Evolutionary conservation across 2,329 filamentous ascomycete genomes (phyloP), one percentile per base, ranked within the genome.

Genomic region (Hyphodiscus sp.): DNA sequence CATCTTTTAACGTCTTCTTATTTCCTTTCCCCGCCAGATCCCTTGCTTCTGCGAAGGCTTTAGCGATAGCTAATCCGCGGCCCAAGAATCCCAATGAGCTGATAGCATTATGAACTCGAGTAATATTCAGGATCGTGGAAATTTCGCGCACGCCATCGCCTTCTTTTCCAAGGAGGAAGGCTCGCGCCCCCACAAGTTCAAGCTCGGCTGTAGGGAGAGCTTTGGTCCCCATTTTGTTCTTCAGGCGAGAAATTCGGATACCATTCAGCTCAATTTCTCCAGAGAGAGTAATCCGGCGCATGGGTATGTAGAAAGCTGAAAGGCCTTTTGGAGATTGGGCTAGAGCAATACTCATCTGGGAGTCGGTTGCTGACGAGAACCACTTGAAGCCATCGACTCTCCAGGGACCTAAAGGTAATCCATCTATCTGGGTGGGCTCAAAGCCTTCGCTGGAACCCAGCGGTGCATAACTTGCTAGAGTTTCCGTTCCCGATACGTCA

Each of bases 171-270:
- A 91, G 70, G 6, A 89, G 73, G 74, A 83, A 83, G 3, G 73
- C 83, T 1, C 83, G 77, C 74, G 81, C 81, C n/a, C 73, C 76
- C 16, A 76, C 72, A 2, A 87, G 74, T 55, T 85, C 83, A 0
- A 91, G 75, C 66, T 91, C 86, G 0, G 86, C 87, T 0, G 87
- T 90, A 0, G 87, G 86, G 0, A 91, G 72, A 0, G 82, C 75
- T 46, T 80, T 80, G 0, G 86, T 90, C 23, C 86, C 87, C 2
- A 87, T 75, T 63, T 90, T 91, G 67, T 81, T 80, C 70, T 91
- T 90, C 16, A 91, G 72, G 0, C 86, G 76, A 53, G 85, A 80
- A 58, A 89, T 86, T 9, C 74, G 74, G 9, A 90, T 74, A 1
- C 86, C 86, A 63, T 90, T 90, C 11, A 85, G 73, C 50, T 79